Conservation (phyloP, 441 rosid species). For the Isatis lusitanica region DNA sequence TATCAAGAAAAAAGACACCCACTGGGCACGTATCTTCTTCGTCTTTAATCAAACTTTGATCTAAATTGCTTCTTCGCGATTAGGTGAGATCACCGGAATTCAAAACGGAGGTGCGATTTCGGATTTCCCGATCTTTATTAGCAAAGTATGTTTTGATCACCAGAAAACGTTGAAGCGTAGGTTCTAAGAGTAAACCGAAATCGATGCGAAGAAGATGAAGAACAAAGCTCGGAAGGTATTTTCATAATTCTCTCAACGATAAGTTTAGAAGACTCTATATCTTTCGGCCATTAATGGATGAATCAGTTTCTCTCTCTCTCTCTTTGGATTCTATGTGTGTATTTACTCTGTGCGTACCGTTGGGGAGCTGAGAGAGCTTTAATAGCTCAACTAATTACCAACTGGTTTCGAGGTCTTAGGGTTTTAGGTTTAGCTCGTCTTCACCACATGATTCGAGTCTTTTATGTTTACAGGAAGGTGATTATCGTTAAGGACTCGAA, state of each 20-base stretch:
- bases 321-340: conserved; percentile 24
- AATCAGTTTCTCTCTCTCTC: conserved; percentile 18
- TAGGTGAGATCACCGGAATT: conserved; percentile 10
- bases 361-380: conserved; percentile 23
- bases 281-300: conserved; percentile 26
- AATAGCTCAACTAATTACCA: conserved; percentile 33
- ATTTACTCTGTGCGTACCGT: conserved; percentile 25
- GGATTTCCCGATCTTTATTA: neutral
- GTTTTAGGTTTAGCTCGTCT: conserved; percentile 31
- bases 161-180: neutral
- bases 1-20: neutral
- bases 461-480: conserved; percentile 14
- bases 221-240: conserved; percentile 15
- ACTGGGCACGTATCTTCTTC: conserved; percentile 27
- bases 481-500: conserved; percentile 2
- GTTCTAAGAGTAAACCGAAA: neutral
- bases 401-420: conserved; percentile 32
- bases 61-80: neutral
- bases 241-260: neutral
- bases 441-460: neutral
- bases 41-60: neutral
- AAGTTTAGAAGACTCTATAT: conserved; percentile 2
- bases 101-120: neutral
- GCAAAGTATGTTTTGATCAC: too few relatives aligned
- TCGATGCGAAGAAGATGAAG: neutral